Evolutionary conservation across 2,329 filamentous ascomycete genomes (phyloP).

Genomic region (Xylariaceae sp.): DNA sequence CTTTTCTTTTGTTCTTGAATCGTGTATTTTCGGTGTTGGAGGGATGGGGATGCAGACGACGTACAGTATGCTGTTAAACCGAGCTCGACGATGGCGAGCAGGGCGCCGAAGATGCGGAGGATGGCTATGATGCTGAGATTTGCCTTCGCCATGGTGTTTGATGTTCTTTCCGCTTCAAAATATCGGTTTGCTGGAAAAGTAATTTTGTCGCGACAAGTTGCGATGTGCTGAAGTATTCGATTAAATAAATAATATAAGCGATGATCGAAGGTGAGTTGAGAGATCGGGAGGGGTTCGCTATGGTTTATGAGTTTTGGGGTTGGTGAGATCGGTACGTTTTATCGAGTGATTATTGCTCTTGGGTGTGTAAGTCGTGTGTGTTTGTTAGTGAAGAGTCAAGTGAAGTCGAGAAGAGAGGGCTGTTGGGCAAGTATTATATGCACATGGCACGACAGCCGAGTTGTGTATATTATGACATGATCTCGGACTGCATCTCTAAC

Average conservation of each 20-base stretch:
- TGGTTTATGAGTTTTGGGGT: background rate
- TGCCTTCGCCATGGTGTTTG: conserved; percentile 38
- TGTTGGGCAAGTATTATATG: background rate
- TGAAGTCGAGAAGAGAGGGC: background rate
- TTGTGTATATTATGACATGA: background rate
- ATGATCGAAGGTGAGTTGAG: background rate
- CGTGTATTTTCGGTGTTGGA: background rate
- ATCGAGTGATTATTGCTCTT: background rate
- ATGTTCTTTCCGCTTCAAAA: background rate
- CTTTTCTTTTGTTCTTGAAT: background rate
- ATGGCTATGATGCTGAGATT: conserved; percentile 51
- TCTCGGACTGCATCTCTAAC: no score
- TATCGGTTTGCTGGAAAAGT: background rate
- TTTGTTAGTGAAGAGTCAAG: background rate
- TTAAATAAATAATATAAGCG: background rate
- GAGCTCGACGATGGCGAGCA: conserved; percentile 69
- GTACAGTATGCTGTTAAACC: conserved; percentile 69
- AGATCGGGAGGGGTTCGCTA: background rate
- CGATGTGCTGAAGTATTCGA: background rate
- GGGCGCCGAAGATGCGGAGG: conserved; percentile 59
- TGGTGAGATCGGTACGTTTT: background rate
- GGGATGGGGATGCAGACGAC: conserved; percentile 24
- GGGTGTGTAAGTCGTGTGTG: background rate
- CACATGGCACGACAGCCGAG: background rate
- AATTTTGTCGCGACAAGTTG: background rate